Evolutionary conservation across 805 yeast genomes (phyloP).

Genomic region (Groenewaldozyma salmanticensis): DNA sequence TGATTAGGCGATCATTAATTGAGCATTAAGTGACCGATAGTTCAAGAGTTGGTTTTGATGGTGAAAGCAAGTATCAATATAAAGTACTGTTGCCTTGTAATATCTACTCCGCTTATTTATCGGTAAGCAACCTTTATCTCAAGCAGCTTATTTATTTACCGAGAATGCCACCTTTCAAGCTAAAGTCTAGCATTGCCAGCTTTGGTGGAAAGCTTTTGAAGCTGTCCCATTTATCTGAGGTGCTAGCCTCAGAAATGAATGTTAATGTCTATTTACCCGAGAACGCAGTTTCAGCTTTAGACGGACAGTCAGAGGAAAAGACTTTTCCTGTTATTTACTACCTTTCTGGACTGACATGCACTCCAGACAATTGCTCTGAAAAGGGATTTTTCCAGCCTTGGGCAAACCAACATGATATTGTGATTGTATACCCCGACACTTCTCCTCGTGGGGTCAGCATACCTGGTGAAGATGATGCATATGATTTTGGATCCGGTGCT

Average conservation of each 20-base stretch:
- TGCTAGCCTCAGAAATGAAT: conserved; percentile 65
- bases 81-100: no score
- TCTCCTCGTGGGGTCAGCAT: conserved; percentile 81
- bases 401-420: conserved; percentile 75
- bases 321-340: conserved; percentile 66
- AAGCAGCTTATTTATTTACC: no score
- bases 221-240: conserved; percentile 58
- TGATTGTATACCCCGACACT: conserved; percentile 90
- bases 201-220: conserved; percentile 73
- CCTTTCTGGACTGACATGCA: conserved; percentile 85
- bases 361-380: conserved; percentile 88
- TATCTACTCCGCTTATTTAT: no score
- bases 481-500: conserved; percentile 93
- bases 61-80: no score
- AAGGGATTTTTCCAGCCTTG: conserved; percentile 81
- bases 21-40: no score
- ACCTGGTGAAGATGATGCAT: conserved; percentile 72
- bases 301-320: conserved; percentile 11
- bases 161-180: no score
- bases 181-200: conserved; percentile 43
- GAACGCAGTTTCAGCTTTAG: conserved; percentile 14
- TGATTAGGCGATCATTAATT: no score
- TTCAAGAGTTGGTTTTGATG: no score
- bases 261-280: conserved; percentile 78
- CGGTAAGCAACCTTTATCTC: no score